Evolutionary conservation across 2,329 filamentous ascomycete species (phyloP), one percentile per base, ranked within the genome.

Genomic region (Aureobasidium lini): DNA sequence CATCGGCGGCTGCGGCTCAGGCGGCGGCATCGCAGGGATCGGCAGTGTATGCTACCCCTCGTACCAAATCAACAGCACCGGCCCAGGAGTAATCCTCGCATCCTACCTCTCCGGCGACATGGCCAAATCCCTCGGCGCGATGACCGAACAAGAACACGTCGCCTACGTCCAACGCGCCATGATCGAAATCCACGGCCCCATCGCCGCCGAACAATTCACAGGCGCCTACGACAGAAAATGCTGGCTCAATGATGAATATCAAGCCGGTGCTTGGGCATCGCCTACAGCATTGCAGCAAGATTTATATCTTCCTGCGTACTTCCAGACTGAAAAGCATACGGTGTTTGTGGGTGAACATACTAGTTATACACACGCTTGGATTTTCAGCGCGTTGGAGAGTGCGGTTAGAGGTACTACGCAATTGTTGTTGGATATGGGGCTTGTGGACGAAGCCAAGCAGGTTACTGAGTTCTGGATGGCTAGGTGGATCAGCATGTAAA

Each of bases 301-400:
- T 64, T 67, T 89, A 28, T 90, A 86, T 64, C 74, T 90, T 8
- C 86, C 87, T 0, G 83, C 86, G n/a, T 90, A 88, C 67, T 88
- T 86, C 66, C 81, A 84, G 67, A 89, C 85, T 0, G 83, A 89
- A 69, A 79, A 79, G 63, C 82, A 85, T 49, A 84, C 85, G n/a
- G 82, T 89, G 36, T 88, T 88, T 61, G 75, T 87, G 1, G 73
- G 73, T 11, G 61, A 62, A 44, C 61, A 62, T 39, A 62, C 61
- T 8, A 50, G 80, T 6, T 88, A 85, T 67, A 90, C 86, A 0
- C 86, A 89, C 66, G 85, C 84, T 1, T 89, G 85, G 85, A 86
- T 88, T 52, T 80, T 81, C 34, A 83, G 80, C 2, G 86, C 86
- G 1, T 72, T 89, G 4, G 86, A 89, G 67, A 86, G 82, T 10